phyloP scores from a whole-genome alignment of 352 stramenopile genomes.

The Phytopythium ostracodes region DNA sequence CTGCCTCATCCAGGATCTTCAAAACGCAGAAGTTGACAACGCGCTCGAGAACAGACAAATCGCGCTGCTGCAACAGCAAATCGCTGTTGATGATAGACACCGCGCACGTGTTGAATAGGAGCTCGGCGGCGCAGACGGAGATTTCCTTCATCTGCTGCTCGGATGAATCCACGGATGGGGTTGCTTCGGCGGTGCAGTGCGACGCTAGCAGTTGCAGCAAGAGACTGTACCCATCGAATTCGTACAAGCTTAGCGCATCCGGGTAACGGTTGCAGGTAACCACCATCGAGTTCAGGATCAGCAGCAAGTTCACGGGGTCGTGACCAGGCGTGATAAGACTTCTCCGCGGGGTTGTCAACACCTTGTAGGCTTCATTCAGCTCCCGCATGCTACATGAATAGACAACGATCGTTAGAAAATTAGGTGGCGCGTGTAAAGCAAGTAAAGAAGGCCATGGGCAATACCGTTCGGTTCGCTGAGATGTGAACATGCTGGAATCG shows the following conservation, averaged over 20 bases:
- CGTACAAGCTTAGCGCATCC: slow-evolving; percentile 39
- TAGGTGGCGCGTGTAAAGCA: not conserved
- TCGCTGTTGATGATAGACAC: slow-evolving; percentile 55
- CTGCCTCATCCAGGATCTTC: slow-evolving; percentile 37
- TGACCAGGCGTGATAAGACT: slow-evolving; percentile 66
- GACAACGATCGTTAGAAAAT: slow-evolving; percentile 2
- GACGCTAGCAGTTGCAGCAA: slow-evolving; percentile 49
- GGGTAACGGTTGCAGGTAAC: slow-evolving; percentile 66
- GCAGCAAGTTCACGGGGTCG: slow-evolving; percentile 66
- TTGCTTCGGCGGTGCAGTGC: slow-evolving; percentile 53
- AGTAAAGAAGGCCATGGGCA: not conserved
- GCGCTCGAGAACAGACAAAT: slow-evolving; percentile 50
- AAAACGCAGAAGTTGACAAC: slow-evolving; percentile 69
- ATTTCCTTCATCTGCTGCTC: slow-evolving; percentile 48
- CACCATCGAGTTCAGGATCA: slow-evolving; percentile 61
- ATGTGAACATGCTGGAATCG: slow-evolving; percentile 16
- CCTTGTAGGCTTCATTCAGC: slow-evolving; percentile 58
- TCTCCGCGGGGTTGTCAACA: slow-evolving; percentile 61
- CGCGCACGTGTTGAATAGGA: slow-evolving; percentile 66
- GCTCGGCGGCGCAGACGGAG: slow-evolving; percentile 51
- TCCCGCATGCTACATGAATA: slow-evolving; percentile 23
- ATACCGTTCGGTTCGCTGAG: slow-evolving; percentile 43
- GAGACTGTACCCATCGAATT: slow-evolving; percentile 68
- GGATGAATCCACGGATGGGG: slow-evolving; percentile 35
- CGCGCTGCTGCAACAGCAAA: slow-evolving; percentile 42